These are phyloP conservation scores for Mortierella sp. DNA, from an alignment of 371 early-diverging fungal species.

Conservation along the genomic window DNA sequence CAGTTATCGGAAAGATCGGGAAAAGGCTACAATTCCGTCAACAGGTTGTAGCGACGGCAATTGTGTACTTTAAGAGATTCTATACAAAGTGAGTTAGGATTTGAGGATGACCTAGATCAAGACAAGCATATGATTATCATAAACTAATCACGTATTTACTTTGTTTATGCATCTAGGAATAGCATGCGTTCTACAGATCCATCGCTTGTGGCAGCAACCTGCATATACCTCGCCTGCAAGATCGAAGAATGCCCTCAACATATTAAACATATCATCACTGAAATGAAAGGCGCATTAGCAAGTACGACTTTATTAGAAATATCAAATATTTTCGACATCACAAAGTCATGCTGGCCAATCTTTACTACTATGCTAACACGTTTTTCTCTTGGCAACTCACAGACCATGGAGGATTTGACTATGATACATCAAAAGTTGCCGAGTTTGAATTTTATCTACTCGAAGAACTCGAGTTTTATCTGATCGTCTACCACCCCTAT, in stretches of 20 bases:
- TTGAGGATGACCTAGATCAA: not conserved
- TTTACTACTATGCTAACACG: not conserved
- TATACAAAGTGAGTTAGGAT: constrained; percentile 77
- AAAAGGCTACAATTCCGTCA: constrained; percentile 81
- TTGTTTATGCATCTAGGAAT: constrained; percentile 63
- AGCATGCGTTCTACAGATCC: constrained; percentile 81
- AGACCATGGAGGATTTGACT: constrained; percentile 69
- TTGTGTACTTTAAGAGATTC: constrained; percentile 91
- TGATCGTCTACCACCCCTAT: constrained; percentile 92
- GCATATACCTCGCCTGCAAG: constrained; percentile 90
- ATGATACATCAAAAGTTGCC: constrained; percentile 83
- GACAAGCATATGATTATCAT: not conserved
- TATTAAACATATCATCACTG: constrained; percentile 81
- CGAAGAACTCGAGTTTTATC: constrained; percentile 89
- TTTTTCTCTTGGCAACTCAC: not conserved
- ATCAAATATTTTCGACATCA: not conserved
- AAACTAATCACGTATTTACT: not conserved
- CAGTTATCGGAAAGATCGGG: constrained; percentile 86
- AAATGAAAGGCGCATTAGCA: constrained; percentile 73
- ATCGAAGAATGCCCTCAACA: constrained; percentile 92
- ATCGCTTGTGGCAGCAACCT: constrained; percentile 80
- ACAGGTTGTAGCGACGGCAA: constrained; percentile 87
- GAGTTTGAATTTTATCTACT: constrained; percentile 93
- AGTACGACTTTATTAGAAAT: constrained; percentile 57
- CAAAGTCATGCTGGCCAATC: not conserved